Conservation (phyloP, 148 eudicot species). For the Fagopyrum homotropicum region DNA sequence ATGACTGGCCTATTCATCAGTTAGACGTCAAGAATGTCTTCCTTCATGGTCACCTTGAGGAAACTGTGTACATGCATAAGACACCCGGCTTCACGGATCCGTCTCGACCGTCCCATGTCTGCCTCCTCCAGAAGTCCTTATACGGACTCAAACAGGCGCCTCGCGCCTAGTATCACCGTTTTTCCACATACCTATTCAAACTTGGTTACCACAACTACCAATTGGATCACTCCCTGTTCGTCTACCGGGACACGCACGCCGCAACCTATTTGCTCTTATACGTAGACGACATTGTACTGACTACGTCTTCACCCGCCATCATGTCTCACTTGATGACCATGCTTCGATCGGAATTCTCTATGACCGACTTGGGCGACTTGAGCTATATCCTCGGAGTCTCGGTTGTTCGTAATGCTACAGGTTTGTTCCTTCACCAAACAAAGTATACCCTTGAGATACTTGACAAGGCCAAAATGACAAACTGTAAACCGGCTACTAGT, state of each 20-base stretch:
- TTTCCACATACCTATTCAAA: not conserved
- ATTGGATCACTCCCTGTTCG: not conserved
- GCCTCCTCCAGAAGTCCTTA: not conserved
- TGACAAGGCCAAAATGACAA: no score
- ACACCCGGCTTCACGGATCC: not conserved
- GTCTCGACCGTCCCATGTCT: not conserved
- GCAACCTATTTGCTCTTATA: not conserved
- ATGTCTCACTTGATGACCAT: no score
- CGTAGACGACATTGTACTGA: not conserved
- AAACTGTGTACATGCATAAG: not conserved
- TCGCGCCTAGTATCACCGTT: not conserved
- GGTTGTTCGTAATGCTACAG: no score
- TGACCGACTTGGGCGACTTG: no score
- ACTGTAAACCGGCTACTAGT: no score
- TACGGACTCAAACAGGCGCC: not conserved
- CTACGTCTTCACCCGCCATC: not conserved
- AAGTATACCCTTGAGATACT: no score
- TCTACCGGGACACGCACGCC: not conserved
- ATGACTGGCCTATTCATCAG: no score
- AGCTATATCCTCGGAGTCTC: no score
- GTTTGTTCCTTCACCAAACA: no score
- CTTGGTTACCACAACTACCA: not conserved
- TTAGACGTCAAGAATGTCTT: not conserved
- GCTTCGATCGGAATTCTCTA: no score
- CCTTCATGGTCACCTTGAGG: not conserved